phyloP scores from a whole-genome alignment of 495 filamentous ascomycete species.

The Collariella sp. region DNA sequence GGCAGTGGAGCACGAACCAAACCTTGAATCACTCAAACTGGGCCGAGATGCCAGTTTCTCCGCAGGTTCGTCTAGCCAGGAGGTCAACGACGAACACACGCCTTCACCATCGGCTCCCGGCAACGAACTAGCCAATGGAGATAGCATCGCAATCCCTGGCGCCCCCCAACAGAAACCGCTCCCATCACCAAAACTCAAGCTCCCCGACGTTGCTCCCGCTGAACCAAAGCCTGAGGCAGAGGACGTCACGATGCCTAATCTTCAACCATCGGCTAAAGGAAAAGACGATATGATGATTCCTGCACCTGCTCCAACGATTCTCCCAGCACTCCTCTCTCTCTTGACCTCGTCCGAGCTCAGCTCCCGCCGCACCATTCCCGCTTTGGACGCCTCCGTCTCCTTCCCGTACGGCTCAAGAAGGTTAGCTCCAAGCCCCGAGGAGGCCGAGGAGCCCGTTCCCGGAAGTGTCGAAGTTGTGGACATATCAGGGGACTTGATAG shows the following conservation, averaged over 20 bases:
- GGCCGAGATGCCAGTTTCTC: not conserved
- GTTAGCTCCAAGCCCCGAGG: not conserved
- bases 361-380: conserved; percentile 5
- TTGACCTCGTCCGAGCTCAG: conserved; percentile 3
- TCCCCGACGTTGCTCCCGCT: not conserved
- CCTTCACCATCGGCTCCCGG: too few relatives aligned
- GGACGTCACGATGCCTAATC: not conserved
- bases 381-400: not conserved
- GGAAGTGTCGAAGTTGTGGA: conserved; percentile 12
- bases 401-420: not conserved
- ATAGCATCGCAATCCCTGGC: too few relatives aligned
- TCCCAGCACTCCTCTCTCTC: not conserved
- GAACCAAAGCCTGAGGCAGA: not conserved
- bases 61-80: too few relatives aligned
- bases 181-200: not conserved
- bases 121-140: too few relatives aligned
- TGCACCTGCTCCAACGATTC: not conserved
- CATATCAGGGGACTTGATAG: conserved; percentile 12
- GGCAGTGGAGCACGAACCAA: too few relatives aligned
- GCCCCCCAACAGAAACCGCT: too few relatives aligned
- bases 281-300: not conserved
- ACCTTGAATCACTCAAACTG: not conserved
- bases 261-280: not conserved
- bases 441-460: not conserved
- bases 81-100: too few relatives aligned